Evolutionary conservation across 225 moss, liverwort and hornwort species (phyloP).

Genomic region (Polytrichum commune): DNA sequence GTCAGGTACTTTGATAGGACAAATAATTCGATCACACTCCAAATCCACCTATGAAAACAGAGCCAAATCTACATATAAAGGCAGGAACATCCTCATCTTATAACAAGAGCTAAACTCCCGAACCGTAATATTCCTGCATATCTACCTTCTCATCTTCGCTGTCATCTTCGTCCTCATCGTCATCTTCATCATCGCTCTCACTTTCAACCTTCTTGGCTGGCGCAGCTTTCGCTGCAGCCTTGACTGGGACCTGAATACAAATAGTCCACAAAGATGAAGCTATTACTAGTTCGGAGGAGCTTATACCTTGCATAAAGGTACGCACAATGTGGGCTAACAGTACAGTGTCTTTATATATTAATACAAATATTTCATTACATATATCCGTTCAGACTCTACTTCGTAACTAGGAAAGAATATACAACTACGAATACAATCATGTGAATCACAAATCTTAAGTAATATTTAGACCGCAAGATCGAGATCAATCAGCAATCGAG

Average conservation of each 20-base stretch:
- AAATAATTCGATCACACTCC: neutral
- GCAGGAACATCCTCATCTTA: neutral
- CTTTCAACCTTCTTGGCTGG: conserved; percentile 43
- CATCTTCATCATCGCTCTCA: conserved; percentile 38
- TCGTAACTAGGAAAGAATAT: too few relatives aligned
- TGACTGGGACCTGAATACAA: conserved; percentile 25
- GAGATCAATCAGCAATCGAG: too few relatives aligned
- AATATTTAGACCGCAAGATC: neutral
- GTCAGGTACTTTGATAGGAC: neutral
- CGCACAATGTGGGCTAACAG: too few relatives aligned
- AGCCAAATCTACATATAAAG: neutral
- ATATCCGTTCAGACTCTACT: too few relatives aligned
- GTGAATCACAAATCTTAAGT: too few relatives aligned
- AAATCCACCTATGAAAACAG: too few relatives aligned
- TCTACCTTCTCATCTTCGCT: conserved; percentile 43
- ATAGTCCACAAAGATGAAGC: too few relatives aligned
- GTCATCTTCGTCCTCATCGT: conserved; percentile 43
- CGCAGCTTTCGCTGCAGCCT: conserved; percentile 6
- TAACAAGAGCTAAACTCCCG: neutral
- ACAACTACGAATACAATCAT: too few relatives aligned
- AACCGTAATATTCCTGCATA: neutral
- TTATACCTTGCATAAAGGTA: too few relatives aligned
- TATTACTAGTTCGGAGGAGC: too few relatives aligned
- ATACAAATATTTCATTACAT: too few relatives aligned
- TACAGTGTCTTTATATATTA: too few relatives aligned